These are phyloP conservation scores for Erigeron canadensis DNA, from an alignment of 129 eudicot genomes.

Conservation along the genomic window DNA sequence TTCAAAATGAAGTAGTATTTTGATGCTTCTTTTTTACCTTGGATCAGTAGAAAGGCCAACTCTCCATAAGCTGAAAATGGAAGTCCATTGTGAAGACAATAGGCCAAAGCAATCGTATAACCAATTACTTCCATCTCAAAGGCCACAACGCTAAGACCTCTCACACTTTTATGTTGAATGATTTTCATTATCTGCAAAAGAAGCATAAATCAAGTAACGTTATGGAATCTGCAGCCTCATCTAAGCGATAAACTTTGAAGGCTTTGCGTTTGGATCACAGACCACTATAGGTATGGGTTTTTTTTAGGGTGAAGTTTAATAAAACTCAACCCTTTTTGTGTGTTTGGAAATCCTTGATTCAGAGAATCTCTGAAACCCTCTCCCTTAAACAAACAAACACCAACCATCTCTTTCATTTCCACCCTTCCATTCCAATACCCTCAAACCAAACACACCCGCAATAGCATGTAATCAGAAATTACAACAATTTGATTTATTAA, in stretches of 20 bases:
- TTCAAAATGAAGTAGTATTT: neutral
- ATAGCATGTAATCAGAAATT: no score
- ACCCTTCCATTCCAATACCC: no score
- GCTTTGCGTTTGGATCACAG: no score
- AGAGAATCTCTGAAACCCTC: no score
- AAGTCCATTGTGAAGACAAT: conserved; percentile 94
- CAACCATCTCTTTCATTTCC: no score
- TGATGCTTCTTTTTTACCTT: conserved; percentile 48
- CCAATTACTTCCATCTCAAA: conserved; percentile 98
- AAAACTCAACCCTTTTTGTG: no score
- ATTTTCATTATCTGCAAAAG: conserved; percentile 74
- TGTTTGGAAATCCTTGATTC: no score
- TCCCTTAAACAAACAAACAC: no score
- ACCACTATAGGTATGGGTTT: no score
- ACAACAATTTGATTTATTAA: no score
- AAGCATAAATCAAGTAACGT: neutral
- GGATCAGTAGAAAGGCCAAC: conserved; percentile 79
- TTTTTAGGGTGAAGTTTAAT: no score
- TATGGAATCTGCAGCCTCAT: neutral
- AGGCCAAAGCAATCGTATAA: conserved; percentile 92
- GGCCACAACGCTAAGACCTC: conserved; percentile 84
- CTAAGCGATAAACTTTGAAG: neutral
- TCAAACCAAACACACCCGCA: no score
- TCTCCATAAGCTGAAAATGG: conserved; percentile 98
- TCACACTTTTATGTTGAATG: conserved; percentile 67